Percentiles rank a stretch among this genome's conserved stretches.
These are phyloP conservation scores for Microdochium nivale DNA, from an alignment of 2,329 filamentous ascomycete genomes.

Conservation along the genomic window DNA sequence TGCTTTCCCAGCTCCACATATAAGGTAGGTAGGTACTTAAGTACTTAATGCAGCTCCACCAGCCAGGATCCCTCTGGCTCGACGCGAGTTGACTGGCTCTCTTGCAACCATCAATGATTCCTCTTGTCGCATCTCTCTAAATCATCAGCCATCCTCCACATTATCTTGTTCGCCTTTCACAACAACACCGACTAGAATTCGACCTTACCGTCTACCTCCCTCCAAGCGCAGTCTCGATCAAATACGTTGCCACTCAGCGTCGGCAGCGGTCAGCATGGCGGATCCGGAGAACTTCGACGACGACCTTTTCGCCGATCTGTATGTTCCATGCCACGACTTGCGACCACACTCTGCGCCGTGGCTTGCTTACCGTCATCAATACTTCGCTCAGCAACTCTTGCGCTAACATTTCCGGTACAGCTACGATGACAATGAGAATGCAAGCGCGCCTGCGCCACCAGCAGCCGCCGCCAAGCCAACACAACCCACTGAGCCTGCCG, in stretches of 20 bases:
- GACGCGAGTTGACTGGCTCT: too few species aligned
- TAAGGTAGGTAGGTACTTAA: too few species aligned
- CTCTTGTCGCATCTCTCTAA: too few species aligned
- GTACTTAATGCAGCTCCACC: too few species aligned
- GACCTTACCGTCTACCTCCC: neutral
- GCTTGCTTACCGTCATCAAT: too few species aligned
- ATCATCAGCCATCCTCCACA: neutral
- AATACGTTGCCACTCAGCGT: neutral
- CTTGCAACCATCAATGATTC: too few species aligned
- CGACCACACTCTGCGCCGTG: neutral
- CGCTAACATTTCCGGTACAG: slow-evolving; percentile 24
- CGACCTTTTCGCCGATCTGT: slow-evolving; percentile 95
- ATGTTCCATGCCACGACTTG: slow-evolving; percentile 28
- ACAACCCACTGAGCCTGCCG: slow-evolving; percentile 16
- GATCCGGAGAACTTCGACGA: slow-evolving; percentile 80
- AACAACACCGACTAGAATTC: neutral
- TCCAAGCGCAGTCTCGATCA: neutral
- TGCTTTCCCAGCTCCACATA: too few species aligned
- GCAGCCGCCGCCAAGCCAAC: slow-evolving; percentile 17
- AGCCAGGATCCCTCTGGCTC: too few species aligned
- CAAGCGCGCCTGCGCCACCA: slow-evolving; percentile 24
- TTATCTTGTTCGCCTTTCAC: neutral
- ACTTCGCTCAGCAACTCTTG: too few species aligned
- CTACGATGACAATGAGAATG: slow-evolving; percentile 58
- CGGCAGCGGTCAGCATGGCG: slow-evolving; percentile 48